A percentile compares a stretch with the other conserved stretches of the same genome.
Conservation (phyloP, 306 rosid species). For the Pueraria montana region DNA sequence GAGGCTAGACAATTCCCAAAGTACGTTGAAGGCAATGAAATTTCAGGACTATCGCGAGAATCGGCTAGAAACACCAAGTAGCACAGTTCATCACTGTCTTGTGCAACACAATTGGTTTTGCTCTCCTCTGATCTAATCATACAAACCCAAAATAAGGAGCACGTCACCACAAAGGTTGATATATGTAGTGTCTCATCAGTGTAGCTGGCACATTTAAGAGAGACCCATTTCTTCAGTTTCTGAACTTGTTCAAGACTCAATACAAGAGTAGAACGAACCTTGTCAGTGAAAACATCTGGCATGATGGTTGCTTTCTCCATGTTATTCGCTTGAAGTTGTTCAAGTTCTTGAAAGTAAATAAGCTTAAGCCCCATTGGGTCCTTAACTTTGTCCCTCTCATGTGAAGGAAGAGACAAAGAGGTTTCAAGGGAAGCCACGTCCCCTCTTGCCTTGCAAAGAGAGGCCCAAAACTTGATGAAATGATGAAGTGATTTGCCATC, state of each 20-base stretch:
- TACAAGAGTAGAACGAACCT: constrained; percentile 25
- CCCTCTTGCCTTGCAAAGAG: constrained; percentile 37
- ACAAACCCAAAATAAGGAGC: constrained; percentile 53
- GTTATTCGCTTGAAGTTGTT: not conserved
- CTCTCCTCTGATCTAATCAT: constrained; percentile 31
- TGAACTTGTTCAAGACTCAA: constrained; percentile 30
- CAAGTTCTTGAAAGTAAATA: not conserved
- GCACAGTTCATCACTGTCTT: not conserved
- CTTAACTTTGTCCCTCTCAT: constrained; percentile 35
- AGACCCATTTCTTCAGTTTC: constrained; percentile 28
- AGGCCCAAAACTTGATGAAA: constrained; percentile 48
- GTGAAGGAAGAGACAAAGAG: constrained; percentile 39
- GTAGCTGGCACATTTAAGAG: not conserved
- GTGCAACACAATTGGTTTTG: not conserved
- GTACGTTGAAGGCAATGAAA: too few species aligned
- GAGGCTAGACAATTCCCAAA: too few species aligned
- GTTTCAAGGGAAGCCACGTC: not conserved
- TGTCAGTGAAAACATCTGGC: not conserved
- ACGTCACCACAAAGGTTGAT: constrained; percentile 54
- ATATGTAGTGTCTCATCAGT: not conserved
- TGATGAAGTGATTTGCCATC: constrained; percentile 37
- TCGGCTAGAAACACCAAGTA: too few species aligned
- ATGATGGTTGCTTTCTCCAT: not conserved
- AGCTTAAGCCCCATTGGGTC: constrained; percentile 40
- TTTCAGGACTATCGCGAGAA: too few species aligned